Evolutionary conservation across 805 yeast species (phyloP).

Genomic region (Grigorovia humatica): DNA sequence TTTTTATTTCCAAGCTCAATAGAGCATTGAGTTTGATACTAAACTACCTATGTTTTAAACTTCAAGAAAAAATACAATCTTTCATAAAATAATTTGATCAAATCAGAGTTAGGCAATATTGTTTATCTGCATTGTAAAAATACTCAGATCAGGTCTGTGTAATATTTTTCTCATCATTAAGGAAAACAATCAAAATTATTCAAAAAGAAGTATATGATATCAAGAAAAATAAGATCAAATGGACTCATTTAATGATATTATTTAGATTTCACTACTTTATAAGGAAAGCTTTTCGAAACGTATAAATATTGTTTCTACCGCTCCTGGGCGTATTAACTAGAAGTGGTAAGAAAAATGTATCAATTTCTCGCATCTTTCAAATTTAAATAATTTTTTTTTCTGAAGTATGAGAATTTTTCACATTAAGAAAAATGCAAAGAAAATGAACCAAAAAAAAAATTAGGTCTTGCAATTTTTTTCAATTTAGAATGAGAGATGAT

Average conservation of each 20-base stretch:
- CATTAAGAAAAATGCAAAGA: no score
- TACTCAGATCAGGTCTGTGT: conserved; percentile 33
- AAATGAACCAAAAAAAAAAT: not conserved
- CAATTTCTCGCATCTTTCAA: not conserved
- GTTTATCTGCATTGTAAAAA: conserved; percentile 40
- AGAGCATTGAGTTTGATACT: not conserved
- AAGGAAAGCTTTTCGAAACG: no score
- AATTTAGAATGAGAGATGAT: no score
- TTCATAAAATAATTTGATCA: not conserved
- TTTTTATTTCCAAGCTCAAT: no score
- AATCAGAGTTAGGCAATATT: conserved; percentile 50
- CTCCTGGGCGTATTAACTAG: no score
- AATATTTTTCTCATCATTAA: conserved; percentile 27
- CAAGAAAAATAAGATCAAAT: not conserved
- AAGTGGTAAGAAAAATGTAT: no score
- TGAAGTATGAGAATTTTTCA: no score
- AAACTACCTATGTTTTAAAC: not conserved
- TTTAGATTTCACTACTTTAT: no score
- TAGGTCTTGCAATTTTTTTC: not conserved
- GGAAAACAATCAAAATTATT: not conserved
- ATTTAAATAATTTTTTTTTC: not conserved
- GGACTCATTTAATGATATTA: not conserved
- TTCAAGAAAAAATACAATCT: not conserved
- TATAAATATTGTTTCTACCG: no score
- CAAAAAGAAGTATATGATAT: not conserved